Evolutionary conservation across 2,329 filamentous ascomycete species (phyloP), one percentile per base, ranked within the genome.

Genomic region (Sporothrix curviconia): DNA sequence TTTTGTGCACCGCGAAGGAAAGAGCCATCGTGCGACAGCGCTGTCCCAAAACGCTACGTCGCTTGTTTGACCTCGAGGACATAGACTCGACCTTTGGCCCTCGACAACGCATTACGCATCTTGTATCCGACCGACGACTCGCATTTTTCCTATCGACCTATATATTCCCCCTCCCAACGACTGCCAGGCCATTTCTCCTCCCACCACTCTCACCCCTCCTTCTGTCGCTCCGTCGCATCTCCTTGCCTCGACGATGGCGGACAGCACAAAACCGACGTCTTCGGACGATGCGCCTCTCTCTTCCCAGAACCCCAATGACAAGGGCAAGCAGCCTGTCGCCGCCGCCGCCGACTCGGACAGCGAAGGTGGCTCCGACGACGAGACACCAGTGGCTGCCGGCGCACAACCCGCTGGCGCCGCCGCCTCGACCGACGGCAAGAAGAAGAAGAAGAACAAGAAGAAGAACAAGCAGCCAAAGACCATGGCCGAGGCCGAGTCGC

Each of bases 361-460:
- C 59, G 78, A 78, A 60, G 74, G 74, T 9, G 71, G 71, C 57
- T 70, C 75, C 58, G 71, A 65, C 6, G 66, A n/a, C 64, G 67
- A 44, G 62, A 66, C 19, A 14, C 64, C 64, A 57, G 12, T 37
- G 14, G 34, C 17, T 22, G 22, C 14, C 7, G 19, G 28, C 5
- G 22, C 24, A 25, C 36, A 51, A 24, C 34, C 61, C 39, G 22
- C 32, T n/a, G n/a, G 50, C 6, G 30, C 37, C 1, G 39, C 22
- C 7, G 17, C 51, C 47, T 12, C 19, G 42, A 25, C 19, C 49
- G 44, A 37, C 40, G 34, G 14, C 32, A 30, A 85, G 72, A 87
- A 85, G 71, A 84, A 83, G 74, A 83, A 78, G 74, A 83, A 78
- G 62, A 84, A 85, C 75, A 82, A 79, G 70, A 79, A 81, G 72